Conservation (phyloP, 176 grass and related monocot species). For the Typha latifolia region DNA sequence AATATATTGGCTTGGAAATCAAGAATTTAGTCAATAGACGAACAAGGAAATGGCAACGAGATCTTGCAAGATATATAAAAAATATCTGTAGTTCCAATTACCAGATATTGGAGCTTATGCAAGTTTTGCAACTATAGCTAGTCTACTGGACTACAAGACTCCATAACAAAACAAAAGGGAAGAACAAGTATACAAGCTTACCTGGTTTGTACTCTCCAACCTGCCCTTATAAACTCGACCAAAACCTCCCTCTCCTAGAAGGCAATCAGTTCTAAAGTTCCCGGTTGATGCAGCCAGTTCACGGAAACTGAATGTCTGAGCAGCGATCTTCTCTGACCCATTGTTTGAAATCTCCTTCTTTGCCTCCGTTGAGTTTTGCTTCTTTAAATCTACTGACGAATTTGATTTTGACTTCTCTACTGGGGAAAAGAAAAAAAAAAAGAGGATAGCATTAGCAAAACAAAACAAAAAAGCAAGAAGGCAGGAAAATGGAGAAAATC, state of each 20-base stretch:
- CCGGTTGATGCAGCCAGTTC: neutral
- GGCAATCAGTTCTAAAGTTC: neutral
- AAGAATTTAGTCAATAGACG: neutral
- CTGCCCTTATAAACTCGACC: slow-evolving; percentile 1
- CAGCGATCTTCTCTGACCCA: neutral
- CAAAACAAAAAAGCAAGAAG: neutral
- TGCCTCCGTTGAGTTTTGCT: neutral
- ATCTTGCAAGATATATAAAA: neutral
- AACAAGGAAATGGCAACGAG: neutral
- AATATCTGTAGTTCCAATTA: neutral
- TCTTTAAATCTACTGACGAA: neutral
- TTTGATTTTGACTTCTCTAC: neutral
- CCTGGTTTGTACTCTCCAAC: neutral
- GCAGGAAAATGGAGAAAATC: neutral
- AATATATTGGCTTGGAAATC: neutral
- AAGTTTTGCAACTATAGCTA: neutral
- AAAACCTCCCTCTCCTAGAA: neutral
- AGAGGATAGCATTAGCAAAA: neutral
- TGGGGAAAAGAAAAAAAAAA: neutral
- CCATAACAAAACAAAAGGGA: neutral
- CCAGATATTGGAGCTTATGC: neutral
- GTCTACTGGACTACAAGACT: neutral
- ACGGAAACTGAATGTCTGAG: neutral
- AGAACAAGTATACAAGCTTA: neutral
- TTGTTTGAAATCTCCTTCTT: neutral